These are phyloP conservation scores for Fusarium denticulatum DNA, from an alignment of 2,329 filamentous ascomycete species.

Conservation along the genomic window DNA sequence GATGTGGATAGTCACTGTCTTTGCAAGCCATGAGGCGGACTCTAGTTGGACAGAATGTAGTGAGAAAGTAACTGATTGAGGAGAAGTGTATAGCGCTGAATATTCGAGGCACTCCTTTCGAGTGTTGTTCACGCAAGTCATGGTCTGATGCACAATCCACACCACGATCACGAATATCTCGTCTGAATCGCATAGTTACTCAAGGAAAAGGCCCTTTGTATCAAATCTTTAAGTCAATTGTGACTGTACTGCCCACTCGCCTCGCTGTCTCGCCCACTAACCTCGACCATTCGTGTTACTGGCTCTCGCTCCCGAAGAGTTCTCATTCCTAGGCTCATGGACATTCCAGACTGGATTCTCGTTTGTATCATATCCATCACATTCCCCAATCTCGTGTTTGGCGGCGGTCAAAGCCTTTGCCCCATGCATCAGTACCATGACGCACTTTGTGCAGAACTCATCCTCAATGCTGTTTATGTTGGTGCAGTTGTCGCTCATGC, in stretches of 20 bases:
- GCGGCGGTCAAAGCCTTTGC: no score
- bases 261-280: background rate
- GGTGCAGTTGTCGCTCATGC: no score
- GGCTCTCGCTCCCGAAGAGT: no score
- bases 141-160: background rate
- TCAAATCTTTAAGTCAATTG: rapidly evolving
- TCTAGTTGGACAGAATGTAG: rapidly evolving
- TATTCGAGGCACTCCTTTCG: background rate
- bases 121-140: background rate
- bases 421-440: no score
- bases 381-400: no score
- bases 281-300: background rate
- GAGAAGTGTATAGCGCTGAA: background rate
- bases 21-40: rapidly evolving
- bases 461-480: no score
- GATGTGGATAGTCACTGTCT: rapidly evolving
- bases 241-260: rapidly evolving
- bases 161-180: background rate
- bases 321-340: no score
- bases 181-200: rapidly evolving
- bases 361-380: no score
- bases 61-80: rapidly evolving
- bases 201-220: rapidly evolving
- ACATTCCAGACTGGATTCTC: no score
- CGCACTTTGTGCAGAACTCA: no score